These are phyloP conservation scores for Puccinia triticina DNA, from an alignment of 1,284 basidiomycete species.

Conservation along the genomic window DNA sequence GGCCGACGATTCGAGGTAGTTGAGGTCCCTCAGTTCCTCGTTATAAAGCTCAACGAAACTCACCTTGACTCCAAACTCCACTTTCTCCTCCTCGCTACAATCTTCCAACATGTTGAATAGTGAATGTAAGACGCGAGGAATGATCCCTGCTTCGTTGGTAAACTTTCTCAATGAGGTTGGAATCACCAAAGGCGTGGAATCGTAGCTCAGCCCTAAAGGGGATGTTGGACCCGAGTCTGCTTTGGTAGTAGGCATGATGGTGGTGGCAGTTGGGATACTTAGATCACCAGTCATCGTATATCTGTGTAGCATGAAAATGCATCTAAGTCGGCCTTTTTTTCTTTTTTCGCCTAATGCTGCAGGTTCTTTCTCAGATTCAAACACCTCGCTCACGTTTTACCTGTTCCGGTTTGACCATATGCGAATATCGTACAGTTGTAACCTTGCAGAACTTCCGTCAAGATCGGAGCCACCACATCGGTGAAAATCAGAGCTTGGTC, in stretches of 20 bases:
- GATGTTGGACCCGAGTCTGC: background rate
- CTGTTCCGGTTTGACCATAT: slow-evolving; percentile 98
- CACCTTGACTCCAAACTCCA: slow-evolving; percentile 90
- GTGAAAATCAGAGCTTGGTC: slow-evolving; percentile 93
- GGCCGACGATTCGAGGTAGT: slow-evolving; percentile 61
- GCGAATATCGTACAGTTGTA: slow-evolving; percentile 99
- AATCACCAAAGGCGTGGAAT: slow-evolving; percentile 54
- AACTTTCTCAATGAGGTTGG: slow-evolving; percentile 72
- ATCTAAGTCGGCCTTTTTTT: background rate
- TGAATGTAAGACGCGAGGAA: slow-evolving; percentile 90
- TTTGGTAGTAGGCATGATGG: slow-evolving; percentile 51
- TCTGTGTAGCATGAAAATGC: slow-evolving; percentile 14
- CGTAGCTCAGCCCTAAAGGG: slow-evolving; percentile 66
- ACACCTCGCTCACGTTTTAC: slow-evolving; percentile 71
- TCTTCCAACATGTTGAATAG: slow-evolving; percentile 84
- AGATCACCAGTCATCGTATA: slow-evolving; percentile 52
- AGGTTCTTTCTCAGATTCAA: background rate
- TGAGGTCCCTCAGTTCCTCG: slow-evolving; percentile 93
- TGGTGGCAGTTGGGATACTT: slow-evolving; percentile 51
- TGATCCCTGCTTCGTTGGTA: slow-evolving; percentile 88
- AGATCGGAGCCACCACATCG: slow-evolving; percentile 87
- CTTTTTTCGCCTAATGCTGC: background rate
- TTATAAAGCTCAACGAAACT: slow-evolving; percentile 99
- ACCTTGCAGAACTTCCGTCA: slow-evolving; percentile 88
- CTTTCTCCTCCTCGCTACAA: slow-evolving; percentile 53